Conservation (phyloP, 345 rosid genomes). For the Physaria fendleri region DNA sequence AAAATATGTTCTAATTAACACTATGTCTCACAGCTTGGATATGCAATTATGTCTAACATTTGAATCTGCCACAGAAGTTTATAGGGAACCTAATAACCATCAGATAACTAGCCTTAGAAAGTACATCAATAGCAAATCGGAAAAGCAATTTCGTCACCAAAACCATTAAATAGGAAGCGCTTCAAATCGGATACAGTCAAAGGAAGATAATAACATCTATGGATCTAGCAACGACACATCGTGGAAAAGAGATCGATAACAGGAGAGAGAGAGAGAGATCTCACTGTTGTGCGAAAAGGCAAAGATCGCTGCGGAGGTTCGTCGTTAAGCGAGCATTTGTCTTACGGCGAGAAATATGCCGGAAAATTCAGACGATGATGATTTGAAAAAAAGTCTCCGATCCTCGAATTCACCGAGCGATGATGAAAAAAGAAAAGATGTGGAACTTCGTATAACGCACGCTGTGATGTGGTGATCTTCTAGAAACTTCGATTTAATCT, state of each 20-base stretch:
- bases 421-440: background rate
- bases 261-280: background rate
- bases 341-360: background rate
- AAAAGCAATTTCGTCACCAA: background rate
- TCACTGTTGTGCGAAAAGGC: slow-evolving; percentile 6
- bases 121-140: background rate
- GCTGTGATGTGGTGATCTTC: slow-evolving; percentile 17
- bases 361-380: background rate
- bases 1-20: background rate
- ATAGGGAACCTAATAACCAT: slow-evolving; percentile 6
- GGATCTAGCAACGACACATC: slow-evolving; percentile 19
- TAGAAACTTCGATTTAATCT: slow-evolving; percentile 21
- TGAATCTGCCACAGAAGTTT: background rate
- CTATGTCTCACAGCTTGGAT: background rate
- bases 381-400: slow-evolving; percentile 6
- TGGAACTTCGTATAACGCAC: slow-evolving; percentile 18
- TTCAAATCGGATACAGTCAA: background rate
- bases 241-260: background rate
- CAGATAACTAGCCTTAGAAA: background rate
- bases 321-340: slow-evolving; percentile 22
- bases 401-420: slow-evolving; percentile 21
- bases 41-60: background rate
- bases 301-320: slow-evolving; percentile 12
- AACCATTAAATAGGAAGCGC: background rate
- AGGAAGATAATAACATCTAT: background rate